Evolutionary conservation across 1,284 basidiomycete genomes (phyloP), one percentile per base, ranked within the genome.

Genomic region (Sphaerobolus stellatus): DNA sequence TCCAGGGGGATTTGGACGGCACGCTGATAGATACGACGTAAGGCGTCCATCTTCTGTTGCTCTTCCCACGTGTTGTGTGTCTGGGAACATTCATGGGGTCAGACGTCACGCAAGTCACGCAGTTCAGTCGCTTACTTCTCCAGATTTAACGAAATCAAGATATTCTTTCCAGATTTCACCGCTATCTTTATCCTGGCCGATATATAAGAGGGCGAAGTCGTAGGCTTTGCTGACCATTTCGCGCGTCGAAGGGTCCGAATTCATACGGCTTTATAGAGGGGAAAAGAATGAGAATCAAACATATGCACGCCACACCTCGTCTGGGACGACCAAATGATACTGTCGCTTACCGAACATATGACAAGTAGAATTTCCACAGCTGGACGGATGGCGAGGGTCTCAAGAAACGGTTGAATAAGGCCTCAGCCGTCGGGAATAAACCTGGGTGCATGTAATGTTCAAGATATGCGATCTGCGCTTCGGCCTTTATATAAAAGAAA

Each of bases 1-100:
- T 94, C 88, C 61, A 98, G 80, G 0, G 97, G 97, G 22, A 97
- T 92, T 63, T 92, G 90, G 29, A 98, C 90, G 0, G 93, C 96
- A 48, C 92, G 84, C 65, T 97, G 94, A 71, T 96, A 98, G 3
- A 92, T 86, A 67, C 92, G 93, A 53, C 96, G 86, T 3, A 99
- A 77, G 4, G 85, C 82, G 64, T 98, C 96, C 86, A 94, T 94
- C 70, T 95, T 94, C 68, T 96, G 92, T 64, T 96, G 93, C 61
- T 91, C 87, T 68, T 98, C 94, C 95, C 95, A 98, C 22, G 91
- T 90, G 41, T 86, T 89, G 16, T 80, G 80, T 2, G 84, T 77
- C 84, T 90, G 61, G 41, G 9, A 33, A 28, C 11, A 16, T 40
- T 55, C 30, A 48, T 48, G 16, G 25, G 16, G 45, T 59, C 46